A percentile compares a stretch with the other conserved stretches of the same genome.
Conservation (phyloP, 2,329 filamentous ascomycete species). For the Epicoccum sorghinum region DNA sequence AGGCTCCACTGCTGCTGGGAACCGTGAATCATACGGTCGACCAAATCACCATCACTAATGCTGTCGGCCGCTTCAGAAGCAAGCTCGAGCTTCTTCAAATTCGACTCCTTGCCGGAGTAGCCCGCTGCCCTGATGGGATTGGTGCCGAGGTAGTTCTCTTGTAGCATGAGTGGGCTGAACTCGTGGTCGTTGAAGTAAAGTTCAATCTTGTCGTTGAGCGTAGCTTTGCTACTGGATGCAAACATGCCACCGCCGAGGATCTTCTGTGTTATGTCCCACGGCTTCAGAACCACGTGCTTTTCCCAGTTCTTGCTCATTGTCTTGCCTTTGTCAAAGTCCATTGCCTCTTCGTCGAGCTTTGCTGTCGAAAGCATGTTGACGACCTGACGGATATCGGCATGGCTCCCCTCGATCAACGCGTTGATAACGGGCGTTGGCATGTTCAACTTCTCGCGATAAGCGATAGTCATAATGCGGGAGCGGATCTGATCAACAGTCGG, state of each 20-base stretch:
- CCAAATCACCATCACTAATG: constrained; percentile 95
- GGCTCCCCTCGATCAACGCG: constrained; percentile 91
- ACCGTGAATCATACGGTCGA: constrained; percentile 98
- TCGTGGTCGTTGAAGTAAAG: constrained; percentile 99
- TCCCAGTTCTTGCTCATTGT: constrained; percentile 98
- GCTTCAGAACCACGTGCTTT: constrained; percentile 94
- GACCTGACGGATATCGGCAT: constrained; percentile 95
- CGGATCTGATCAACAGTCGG: constrained; percentile 91
- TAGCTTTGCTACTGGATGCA: constrained; percentile 78
- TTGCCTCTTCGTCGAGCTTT: constrained; percentile 80
- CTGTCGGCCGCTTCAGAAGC: constrained; percentile 88
- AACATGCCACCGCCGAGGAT: constrained; percentile 90
- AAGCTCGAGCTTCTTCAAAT: constrained; percentile 83
- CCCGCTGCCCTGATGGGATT: constrained; percentile 71
- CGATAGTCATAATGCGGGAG: constrained; percentile 92
- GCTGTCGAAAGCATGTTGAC: constrained; percentile 98
- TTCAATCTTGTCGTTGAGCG: constrained; percentile 96
- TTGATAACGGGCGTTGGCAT: constrained; percentile 84
- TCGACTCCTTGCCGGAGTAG: constrained; percentile 71
- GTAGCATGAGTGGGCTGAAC: constrained; percentile 95
- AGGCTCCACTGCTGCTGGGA: constrained; percentile 98
- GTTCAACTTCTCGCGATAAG: constrained; percentile 87
- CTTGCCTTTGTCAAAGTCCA: constrained; percentile 86
- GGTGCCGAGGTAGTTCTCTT: constrained; percentile 93
- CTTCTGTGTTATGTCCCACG: constrained; percentile 97